Evolutionary conservation across 306 rosid species (phyloP).

Genomic region (Pyrus betulifolia): DNA sequence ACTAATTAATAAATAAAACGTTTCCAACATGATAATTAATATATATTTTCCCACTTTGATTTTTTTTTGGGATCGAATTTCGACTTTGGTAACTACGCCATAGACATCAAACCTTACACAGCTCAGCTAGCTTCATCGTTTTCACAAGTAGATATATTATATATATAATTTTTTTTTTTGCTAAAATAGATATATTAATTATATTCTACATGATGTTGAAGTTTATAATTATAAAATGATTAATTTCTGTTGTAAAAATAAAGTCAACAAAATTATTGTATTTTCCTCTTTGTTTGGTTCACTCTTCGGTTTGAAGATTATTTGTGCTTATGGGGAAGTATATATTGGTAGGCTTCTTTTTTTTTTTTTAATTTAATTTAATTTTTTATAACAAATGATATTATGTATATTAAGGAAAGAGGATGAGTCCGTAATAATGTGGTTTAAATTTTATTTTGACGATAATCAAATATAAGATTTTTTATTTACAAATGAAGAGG

Average conservation of each 20-base stretch:
- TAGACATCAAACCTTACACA: background rate
- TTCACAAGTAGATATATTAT: background rate
- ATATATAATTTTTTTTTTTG: too few relatives aligned
- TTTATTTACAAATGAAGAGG: rapidly evolving
- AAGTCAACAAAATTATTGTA: background rate
- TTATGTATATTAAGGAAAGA: too few relatives aligned
- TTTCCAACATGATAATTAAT: background rate
- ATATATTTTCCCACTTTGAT: background rate
- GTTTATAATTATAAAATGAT: too few relatives aligned
- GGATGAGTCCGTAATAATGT: too few relatives aligned
- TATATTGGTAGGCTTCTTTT: too few relatives aligned
- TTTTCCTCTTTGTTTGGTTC: background rate
- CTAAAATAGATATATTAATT: too few relatives aligned
- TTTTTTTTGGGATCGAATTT: background rate
- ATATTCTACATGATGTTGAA: background rate
- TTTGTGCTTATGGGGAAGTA: background rate
- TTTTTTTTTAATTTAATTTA: too few relatives aligned
- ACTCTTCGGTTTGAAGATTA: conserved; percentile 4
- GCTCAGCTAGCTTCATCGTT: background rate
- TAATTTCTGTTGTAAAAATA: background rate
- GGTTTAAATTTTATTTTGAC: too few relatives aligned
- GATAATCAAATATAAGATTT: rapidly evolving
- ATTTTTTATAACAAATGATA: too few relatives aligned
- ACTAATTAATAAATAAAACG: background rate
- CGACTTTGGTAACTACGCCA: background rate